Percentiles rank a stretch among this genome's conserved stretches.
Conservation (phyloP, 495 filamentous ascomycete genomes). For the Talaromyces nanjingensis region DNA sequence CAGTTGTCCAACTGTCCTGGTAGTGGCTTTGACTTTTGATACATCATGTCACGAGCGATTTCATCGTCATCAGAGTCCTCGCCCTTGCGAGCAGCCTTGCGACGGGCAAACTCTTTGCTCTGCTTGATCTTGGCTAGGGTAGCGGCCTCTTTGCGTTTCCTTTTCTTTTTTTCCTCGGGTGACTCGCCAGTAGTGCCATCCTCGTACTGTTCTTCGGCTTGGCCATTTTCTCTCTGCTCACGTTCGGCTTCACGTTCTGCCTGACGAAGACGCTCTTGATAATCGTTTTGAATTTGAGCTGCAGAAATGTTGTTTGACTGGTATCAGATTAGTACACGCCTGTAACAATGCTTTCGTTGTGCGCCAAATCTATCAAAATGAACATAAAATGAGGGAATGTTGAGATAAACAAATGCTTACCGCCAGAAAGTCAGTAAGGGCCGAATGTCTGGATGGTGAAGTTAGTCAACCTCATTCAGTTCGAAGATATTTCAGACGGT, state of each 20-base stretch:
- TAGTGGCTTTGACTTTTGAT: conserved; percentile 55
- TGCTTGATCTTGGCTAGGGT: conserved; percentile 71
- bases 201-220: conserved; percentile 21
- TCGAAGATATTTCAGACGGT: background rate
- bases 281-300: conserved; percentile 62
- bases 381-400: background rate
- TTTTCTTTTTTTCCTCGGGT: conserved; percentile 53
- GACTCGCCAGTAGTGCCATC: conserved; percentile 23
- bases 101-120: conserved; percentile 59
- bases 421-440: conserved; percentile 74
- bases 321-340: background rate
- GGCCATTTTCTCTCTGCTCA: conserved; percentile 16
- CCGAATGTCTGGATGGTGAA: conserved; percentile 49
- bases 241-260: conserved; percentile 32
- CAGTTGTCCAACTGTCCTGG: conserved; percentile 90
- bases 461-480: background rate
- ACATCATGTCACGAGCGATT: conserved; percentile 47
- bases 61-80: conserved; percentile 41
- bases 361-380: background rate
- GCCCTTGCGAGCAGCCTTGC: conserved; percentile 44
- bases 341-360: background rate
- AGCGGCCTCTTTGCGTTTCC: conserved; percentile 53
- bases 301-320: conserved; percentile 89
- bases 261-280: conserved; percentile 41
- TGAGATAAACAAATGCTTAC: conserved; percentile 33